phyloP scores from a whole-genome alignment of 441 rosid species.

The Manihot esculenta region DNA sequence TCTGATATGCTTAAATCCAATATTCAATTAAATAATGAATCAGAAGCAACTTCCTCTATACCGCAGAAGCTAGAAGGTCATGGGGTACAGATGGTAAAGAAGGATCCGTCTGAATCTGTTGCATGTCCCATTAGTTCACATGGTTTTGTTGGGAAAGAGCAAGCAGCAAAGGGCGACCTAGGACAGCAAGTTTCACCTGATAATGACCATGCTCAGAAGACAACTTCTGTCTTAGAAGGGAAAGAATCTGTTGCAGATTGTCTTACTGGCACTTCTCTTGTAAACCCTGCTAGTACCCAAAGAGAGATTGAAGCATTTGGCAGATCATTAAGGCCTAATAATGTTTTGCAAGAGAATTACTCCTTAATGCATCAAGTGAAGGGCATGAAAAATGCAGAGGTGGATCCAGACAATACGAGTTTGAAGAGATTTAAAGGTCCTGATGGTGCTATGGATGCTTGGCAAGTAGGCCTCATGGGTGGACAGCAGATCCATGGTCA shows the following conservation, averaged over 20 bases:
- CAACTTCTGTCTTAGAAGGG: constrained; percentile 20
- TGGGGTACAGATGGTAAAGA: constrained; percentile 35
- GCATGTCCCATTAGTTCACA: constrained; percentile 31
- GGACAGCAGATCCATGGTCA: constrained; percentile 33
- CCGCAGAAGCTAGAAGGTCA: constrained; percentile 42
- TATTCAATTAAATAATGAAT: constrained; percentile 34
- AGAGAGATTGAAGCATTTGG: constrained; percentile 56
- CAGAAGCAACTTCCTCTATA: constrained; percentile 36
- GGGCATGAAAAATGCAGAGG: constrained; percentile 46
- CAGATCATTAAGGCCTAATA: constrained; percentile 46
- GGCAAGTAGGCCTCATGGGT: constrained; percentile 27
- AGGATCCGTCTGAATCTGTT: constrained; percentile 35
- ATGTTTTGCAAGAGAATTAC: constrained; percentile 37
- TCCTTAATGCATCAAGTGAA: constrained; percentile 49
- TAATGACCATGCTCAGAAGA: constrained; percentile 28
- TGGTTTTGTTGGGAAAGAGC: constrained; percentile 32
- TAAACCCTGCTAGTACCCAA: constrained; percentile 36
- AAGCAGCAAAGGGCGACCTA: constrained; percentile 26
- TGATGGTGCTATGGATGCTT: constrained; percentile 35
- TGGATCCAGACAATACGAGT: constrained; percentile 46
- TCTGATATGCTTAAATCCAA: constrained; percentile 35
- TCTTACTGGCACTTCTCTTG: constrained; percentile 30
- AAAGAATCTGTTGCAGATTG: constrained; percentile 30
- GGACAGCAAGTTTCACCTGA: constrained; percentile 28
- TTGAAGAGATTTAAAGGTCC: constrained; percentile 50